A percentile compares a stretch with the other conserved stretches of the same genome.
Conservation (phyloP, 116 monocot species). For the Trichopus zeylanicus region DNA sequence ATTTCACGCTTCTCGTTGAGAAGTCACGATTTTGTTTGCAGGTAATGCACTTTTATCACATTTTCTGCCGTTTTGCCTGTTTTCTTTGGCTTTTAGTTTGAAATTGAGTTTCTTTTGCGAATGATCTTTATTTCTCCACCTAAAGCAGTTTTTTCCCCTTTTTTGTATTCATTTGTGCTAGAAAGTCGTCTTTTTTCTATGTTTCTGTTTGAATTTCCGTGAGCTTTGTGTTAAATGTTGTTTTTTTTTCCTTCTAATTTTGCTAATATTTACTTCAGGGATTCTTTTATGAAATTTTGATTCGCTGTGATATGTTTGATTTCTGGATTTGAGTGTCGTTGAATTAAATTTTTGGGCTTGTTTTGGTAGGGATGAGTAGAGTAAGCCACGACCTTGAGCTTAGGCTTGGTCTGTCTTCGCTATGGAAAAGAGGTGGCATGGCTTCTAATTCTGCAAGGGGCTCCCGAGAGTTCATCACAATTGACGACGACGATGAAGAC, state of each 20-base stretch:
- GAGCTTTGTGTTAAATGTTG: background rate
- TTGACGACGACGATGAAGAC: slow-evolving; percentile 24
- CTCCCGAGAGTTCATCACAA: slow-evolving; percentile 17
- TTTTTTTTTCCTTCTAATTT: background rate
- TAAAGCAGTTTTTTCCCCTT: no score
- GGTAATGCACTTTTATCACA: background rate
- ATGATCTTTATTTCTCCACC: background rate
- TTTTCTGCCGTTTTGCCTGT: background rate
- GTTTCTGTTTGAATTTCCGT: background rate
- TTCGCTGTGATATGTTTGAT: background rate
- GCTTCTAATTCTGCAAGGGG: slow-evolving; percentile 6
- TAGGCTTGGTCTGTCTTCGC: slow-evolving; percentile 15
- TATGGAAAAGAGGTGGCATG: slow-evolving; percentile 10
- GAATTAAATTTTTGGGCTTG: background rate
- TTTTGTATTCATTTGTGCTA: no score
- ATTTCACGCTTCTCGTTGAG: background rate
- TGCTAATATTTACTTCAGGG: no score
- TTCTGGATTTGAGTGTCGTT: background rate
- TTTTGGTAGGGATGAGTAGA: background rate
- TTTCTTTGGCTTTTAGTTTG: background rate
- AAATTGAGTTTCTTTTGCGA: background rate
- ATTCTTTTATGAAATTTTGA: no score
- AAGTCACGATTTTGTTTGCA: slow-evolving; percentile 1
- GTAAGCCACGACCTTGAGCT: slow-evolving; percentile 24
- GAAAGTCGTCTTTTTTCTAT: background rate